phyloP scores from a whole-genome alignment of 73 alveolate species.

The Tetrahymena malaccensis region DNA sequence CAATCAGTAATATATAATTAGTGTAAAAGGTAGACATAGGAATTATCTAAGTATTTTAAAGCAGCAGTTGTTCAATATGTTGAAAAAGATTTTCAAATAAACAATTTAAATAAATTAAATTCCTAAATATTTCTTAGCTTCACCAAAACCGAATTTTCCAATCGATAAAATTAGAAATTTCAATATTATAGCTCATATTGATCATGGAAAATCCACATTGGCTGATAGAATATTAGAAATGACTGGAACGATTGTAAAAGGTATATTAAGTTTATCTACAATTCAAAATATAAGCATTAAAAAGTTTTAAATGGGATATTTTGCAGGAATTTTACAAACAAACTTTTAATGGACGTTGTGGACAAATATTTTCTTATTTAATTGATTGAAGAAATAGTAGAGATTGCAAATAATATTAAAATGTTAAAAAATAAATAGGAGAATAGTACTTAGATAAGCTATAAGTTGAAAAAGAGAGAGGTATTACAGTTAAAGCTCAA shows the following conservation, averaged over 20 bases:
- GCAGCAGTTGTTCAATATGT: neutral
- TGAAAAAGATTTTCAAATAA: neutral
- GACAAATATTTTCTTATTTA: too few relatives aligned
- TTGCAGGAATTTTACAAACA: neutral
- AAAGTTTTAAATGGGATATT: neutral
- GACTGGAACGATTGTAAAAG: slow-evolving; percentile 19
- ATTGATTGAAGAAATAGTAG: neutral
- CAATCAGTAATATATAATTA: neutral
- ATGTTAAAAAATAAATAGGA: neutral
- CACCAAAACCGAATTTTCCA: neutral
- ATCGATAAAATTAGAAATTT: slow-evolving; percentile 58
- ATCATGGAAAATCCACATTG: slow-evolving; percentile 82
- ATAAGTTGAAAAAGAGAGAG: slow-evolving; percentile 88
- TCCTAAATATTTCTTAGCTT: neutral
- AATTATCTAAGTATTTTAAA: neutral
- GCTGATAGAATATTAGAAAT: slow-evolving; percentile 31
- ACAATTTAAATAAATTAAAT: neutral
- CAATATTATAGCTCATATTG: slow-evolving; percentile 90
- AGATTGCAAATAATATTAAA: neutral
- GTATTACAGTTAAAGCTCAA: slow-evolving; percentile 91
- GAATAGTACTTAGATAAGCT: slow-evolving; percentile 21
- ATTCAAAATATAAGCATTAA: too few relatives aligned
- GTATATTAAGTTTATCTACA: neutral
- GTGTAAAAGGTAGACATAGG: neutral
- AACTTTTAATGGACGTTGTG: neutral